Percentiles rank a stretch among this genome's conserved stretches.
Evolutionary conservation across 257 asterid species (phyloP).

Genomic region (Nicotiana attenuata): DNA sequence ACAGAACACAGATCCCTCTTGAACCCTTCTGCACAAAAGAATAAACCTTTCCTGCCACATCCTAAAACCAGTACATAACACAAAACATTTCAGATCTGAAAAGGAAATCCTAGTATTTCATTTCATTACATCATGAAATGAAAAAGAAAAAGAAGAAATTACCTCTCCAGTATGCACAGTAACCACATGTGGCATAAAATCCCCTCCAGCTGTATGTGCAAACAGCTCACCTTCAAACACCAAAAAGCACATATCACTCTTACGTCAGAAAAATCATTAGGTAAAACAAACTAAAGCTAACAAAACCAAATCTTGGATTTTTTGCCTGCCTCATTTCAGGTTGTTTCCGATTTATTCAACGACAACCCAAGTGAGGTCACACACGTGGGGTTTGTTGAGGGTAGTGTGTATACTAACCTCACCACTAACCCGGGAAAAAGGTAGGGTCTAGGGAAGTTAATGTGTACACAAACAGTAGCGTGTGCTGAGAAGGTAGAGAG

Average conservation of each 20-base stretch:
- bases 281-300: not conserved
- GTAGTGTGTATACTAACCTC: too few relatives aligned
- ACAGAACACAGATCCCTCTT: conserved; percentile 77
- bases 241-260: not conserved
- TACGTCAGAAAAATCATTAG: not conserved
- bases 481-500: too few relatives aligned
- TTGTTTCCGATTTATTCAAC: not conserved
- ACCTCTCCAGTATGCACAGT: conserved; percentile 89
- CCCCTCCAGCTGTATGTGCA: conserved; percentile 79
- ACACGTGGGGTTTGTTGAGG: rapidly evolving
- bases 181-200: conserved; percentile 81
- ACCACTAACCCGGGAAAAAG: too few relatives aligned
- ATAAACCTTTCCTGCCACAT: conserved; percentile 81
- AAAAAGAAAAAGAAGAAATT: not conserved
- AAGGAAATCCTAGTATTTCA: not conserved
- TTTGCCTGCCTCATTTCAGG: not conserved
- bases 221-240: conserved; percentile 66
- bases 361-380: too few relatives aligned
- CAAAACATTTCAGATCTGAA: conserved; percentile 10
- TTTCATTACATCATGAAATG: not conserved
- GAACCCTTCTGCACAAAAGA: conserved; percentile 74
- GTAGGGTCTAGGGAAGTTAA: too few relatives aligned
- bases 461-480: too few relatives aligned
- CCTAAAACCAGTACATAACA: conserved; percentile 34
- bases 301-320: not conserved